Percentiles rank a stretch among this genome's conserved stretches.
Conservation (phyloP, 129 eudicot genomes). For the Pittosporum tobira region DNA sequence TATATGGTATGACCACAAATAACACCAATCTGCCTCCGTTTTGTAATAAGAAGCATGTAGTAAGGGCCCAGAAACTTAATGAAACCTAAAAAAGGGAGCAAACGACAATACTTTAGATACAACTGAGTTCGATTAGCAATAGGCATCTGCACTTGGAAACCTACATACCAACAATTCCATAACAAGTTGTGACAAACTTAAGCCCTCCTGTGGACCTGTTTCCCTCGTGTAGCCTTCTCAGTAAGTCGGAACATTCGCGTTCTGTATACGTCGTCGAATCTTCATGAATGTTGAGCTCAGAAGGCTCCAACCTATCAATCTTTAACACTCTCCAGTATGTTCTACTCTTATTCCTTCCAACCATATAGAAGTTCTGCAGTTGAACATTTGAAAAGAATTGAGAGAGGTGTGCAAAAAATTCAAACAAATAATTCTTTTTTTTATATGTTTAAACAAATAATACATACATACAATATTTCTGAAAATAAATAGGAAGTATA, state of each 20-base stretch:
- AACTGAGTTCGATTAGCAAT: neutral
- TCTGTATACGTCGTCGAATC: constrained; percentile 38
- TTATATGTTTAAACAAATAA: too few species aligned
- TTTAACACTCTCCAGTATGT: constrained; percentile 69
- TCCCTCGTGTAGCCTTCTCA: constrained; percentile 39
- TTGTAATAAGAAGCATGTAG: constrained; percentile 64
- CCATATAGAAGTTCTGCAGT: constrained; percentile 67
- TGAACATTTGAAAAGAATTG: neutral
- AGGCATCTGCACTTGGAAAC: neutral
- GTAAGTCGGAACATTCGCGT: constrained; percentile 31
- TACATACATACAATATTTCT: neutral
- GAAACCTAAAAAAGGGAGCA: constrained; percentile 48
- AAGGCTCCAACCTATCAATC: constrained; percentile 56
- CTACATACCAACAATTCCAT: constrained; percentile 50
- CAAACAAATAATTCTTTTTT: too few species aligned
- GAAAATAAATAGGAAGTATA: neutral
- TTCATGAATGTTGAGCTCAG: constrained; percentile 53
- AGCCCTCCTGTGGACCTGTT: constrained; percentile 52
- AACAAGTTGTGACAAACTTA: constrained; percentile 45
- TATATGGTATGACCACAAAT: constrained; percentile 69
- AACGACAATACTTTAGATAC: neutral
- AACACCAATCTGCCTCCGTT: constrained; percentile 60
- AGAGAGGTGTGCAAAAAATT: neutral
- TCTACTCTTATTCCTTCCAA: constrained; percentile 68
- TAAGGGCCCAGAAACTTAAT: constrained; percentile 76